Conservation (phyloP, 1,284 basidiomycete species). For the Apiotrichum sp. region DNA sequence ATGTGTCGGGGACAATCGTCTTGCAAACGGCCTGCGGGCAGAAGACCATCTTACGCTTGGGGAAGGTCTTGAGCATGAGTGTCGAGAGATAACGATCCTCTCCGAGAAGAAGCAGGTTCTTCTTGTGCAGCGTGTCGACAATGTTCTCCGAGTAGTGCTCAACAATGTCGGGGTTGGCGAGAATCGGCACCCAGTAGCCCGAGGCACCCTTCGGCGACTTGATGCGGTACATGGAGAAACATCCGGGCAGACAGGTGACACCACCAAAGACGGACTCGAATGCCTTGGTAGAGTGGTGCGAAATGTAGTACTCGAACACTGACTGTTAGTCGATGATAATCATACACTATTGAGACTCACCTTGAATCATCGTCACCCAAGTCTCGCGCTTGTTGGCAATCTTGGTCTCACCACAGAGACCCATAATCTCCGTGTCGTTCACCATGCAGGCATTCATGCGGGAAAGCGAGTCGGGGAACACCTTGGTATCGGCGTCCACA, state of each 20-base stretch:
- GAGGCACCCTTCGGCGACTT: constrained; percentile 86
- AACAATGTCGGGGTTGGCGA: constrained; percentile 94
- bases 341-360: constrained; percentile 49
- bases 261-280: constrained; percentile 99
- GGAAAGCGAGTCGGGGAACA: constrained; percentile 88
- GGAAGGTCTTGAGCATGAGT: constrained; percentile 95
- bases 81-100: constrained; percentile 98
- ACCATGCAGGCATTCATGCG: constrained; percentile 93
- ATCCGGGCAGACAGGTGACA: constrained; percentile 97
- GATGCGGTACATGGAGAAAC: constrained; percentile 99
- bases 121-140: constrained; percentile 97
- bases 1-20: constrained; percentile 94
- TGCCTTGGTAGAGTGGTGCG: constrained; percentile 96
- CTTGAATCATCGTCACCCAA: constrained; percentile 94
- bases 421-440: constrained; percentile 95
- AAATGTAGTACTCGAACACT: constrained; percentile 99
- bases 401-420: constrained; percentile 96
- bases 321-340: not conserved
- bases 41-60: constrained; percentile 98
- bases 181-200: constrained; percentile 96
- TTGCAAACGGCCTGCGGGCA: constrained; percentile 98
- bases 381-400: constrained; percentile 97
- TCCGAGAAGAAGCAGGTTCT: constrained; percentile 93
- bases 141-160: constrained; percentile 97
- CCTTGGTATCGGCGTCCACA: constrained; percentile 98